Evolutionary conservation across 2,329 filamentous ascomycete species (phyloP).

Genomic region (Colletotrichum noveboracense): DNA sequence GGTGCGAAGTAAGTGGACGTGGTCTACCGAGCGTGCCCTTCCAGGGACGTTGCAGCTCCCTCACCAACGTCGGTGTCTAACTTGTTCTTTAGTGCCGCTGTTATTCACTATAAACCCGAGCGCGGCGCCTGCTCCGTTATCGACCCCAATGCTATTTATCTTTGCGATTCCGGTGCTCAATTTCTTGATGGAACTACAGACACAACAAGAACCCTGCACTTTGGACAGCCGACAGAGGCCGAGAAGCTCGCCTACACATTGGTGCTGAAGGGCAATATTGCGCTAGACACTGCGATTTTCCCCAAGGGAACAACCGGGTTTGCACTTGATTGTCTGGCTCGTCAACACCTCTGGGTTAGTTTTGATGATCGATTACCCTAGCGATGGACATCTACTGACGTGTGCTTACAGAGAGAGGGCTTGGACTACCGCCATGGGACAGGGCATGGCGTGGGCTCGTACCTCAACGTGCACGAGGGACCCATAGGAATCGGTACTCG

Average conservation of each 20-base stretch:
- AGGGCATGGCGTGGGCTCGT: constrained; percentile 94
- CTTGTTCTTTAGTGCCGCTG: constrained; percentile 68
- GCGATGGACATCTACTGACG: constrained; percentile 22
- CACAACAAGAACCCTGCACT: constrained; percentile 92
- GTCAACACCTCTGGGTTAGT: constrained; percentile 88
- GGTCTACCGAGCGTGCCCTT: not conserved
- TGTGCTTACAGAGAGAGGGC: constrained; percentile 63
- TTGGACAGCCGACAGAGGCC: constrained; percentile 80
- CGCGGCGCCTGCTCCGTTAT: constrained; percentile 81
- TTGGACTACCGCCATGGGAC: constrained; percentile 97
- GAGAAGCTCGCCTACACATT: constrained; percentile 92
- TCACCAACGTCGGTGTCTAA: not conserved
- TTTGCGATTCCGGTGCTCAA: constrained; percentile 98
- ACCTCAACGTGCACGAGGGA: constrained; percentile 95
- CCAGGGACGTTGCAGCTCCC: not conserved
- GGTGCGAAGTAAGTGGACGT: constrained; percentile 67
- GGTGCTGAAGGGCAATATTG: constrained; percentile 93
- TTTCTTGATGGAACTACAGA: constrained; percentile 96
- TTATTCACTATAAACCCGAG: constrained; percentile 96
- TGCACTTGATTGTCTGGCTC: constrained; percentile 84
- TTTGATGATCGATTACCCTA: not conserved
- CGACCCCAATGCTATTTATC: constrained; percentile 84
- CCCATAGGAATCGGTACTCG: constrained; percentile 95
- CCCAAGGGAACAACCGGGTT: constrained; percentile 96
- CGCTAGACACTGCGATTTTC: constrained; percentile 84